phyloP scores from a whole-genome alignment of 116 monocot species.

The Papilionanthe hybrid region DNA sequence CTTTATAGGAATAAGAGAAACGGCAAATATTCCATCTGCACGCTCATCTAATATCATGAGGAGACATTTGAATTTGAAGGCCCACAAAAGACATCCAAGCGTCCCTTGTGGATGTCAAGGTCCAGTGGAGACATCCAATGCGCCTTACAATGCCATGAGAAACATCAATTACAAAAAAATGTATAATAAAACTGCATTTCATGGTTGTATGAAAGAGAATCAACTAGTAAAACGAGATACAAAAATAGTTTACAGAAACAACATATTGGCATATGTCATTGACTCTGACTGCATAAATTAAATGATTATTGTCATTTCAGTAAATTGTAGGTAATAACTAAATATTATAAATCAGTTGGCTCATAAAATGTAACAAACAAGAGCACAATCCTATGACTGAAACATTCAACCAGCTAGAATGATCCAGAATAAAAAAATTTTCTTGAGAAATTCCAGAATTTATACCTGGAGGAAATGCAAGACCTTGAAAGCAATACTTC shows the following conservation, averaged over 20 bases:
- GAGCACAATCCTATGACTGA: neutral
- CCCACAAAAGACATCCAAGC: neutral
- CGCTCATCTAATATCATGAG: neutral
- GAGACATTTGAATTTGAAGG: neutral
- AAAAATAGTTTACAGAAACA: neutral
- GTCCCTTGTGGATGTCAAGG: neutral
- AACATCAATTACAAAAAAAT: neutral
- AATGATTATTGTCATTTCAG: no score
- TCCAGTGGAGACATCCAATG: neutral
- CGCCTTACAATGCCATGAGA: neutral
- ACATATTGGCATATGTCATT: no score
- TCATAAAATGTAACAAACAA: neutral
- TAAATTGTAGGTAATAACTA: no score
- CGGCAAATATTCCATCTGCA: neutral
- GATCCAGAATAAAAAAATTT: neutral
- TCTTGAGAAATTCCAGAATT: neutral
- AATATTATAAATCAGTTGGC: no score
- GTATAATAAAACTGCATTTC: neutral
- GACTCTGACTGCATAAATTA: no score
- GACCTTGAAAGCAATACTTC: constrained; percentile 93
- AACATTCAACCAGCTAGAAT: neutral
- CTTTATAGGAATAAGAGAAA: constrained; percentile 3
- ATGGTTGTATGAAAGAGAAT: neutral
- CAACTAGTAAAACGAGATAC: neutral
- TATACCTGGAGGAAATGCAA: constrained; percentile 96